Evolutionary conservation across 805 yeast species (phyloP), one percentile per base, ranked within the genome.

Genomic region (Nakazawaea populi): DNA sequence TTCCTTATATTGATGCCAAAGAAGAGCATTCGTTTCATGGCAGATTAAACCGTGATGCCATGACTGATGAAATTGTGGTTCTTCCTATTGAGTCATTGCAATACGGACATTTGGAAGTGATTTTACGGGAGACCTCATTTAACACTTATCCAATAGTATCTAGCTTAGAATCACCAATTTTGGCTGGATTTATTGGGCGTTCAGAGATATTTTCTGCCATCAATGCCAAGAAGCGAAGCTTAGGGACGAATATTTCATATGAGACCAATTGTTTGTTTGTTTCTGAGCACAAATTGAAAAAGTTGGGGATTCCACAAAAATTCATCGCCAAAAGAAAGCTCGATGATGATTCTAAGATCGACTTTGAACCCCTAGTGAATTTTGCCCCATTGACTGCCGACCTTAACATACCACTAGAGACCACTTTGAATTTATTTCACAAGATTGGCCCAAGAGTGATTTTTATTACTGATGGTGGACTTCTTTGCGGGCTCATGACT

Each of bases 361-460:
- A 58, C 37, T 62, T 74, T 35, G 66, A 64, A 6, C 49, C 60
- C 0, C 56, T 67, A 9, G 72, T 82, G 18, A 79, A 82, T 56
- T 58, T 65, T 4, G 80, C 89, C 10, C 92, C 94, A 4, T 61
- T 90, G 12, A 75, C 80, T 0, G 81, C 87, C 0, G 70, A 76
- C 47, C 64, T 79, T 1, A 62, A 67, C 34, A 72, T 83, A 0
- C 74, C 86, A 0, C 65, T 91, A 34, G 86, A 84, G 54, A 72
- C 78, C 30, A 76, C 85, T 1, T 67, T 83, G 53, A 85, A 85
- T 36, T 67, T 89, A 28, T 92, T 94, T 63, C 76, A 80, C 52
- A 83, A 85, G 56, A 62, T 90, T 31, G 97, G 98, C 0, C 96
- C 97, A 7, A 72, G 87, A 42, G 76, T 83, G 31, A 74, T 94